Evolutionary conservation across 2,329 filamentous ascomycete genomes (phyloP).

Genomic region (Monosporascus ibericus): DNA sequence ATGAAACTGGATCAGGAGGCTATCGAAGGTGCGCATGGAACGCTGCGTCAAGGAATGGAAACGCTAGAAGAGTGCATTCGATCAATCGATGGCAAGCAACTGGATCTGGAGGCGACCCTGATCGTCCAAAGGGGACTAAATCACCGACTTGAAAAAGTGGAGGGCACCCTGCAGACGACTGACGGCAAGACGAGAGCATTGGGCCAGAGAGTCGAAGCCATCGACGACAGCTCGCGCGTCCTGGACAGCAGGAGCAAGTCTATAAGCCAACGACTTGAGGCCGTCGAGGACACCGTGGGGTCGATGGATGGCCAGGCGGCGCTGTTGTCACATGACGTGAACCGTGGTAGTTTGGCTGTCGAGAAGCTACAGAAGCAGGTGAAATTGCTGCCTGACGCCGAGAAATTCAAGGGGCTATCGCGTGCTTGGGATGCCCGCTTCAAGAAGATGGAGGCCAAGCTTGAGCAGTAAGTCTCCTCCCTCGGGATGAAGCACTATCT

Average conservation of each 20-base stretch:
- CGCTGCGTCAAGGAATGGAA: conserved; percentile 17
- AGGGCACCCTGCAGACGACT: conserved; percentile 11
- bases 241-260: conserved; percentile 19
- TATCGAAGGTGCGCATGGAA: conserved; percentile 15
- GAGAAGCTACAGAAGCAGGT: conserved; percentile 19
- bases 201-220: conserved; percentile 17
- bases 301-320: conserved; percentile 17
- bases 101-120: conserved; percentile 20
- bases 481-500: neutral
- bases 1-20: conserved; percentile 20
- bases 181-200: conserved; percentile 15
- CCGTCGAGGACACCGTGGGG: conserved; percentile 18
- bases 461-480: conserved; percentile 14
- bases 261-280: conserved; percentile 18
- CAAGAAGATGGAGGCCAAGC: conserved; percentile 16
- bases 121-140: conserved; percentile 15
- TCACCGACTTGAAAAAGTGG: conserved; percentile 16
- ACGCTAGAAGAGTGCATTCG: conserved; percentile 17
- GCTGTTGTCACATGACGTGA: conserved; percentile 19
- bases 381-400: conserved; percentile 17
- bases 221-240: conserved; percentile 20
- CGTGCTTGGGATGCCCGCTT: conserved; percentile 17
- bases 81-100: conserved; percentile 19
- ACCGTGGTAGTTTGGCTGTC: conserved; percentile 15
- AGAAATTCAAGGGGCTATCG: conserved; percentile 17